Evolutionary conservation across 805 yeast species (phyloP), one percentile per base, ranked within the genome.

Genomic region (Teunomyces gatunensis): DNA sequence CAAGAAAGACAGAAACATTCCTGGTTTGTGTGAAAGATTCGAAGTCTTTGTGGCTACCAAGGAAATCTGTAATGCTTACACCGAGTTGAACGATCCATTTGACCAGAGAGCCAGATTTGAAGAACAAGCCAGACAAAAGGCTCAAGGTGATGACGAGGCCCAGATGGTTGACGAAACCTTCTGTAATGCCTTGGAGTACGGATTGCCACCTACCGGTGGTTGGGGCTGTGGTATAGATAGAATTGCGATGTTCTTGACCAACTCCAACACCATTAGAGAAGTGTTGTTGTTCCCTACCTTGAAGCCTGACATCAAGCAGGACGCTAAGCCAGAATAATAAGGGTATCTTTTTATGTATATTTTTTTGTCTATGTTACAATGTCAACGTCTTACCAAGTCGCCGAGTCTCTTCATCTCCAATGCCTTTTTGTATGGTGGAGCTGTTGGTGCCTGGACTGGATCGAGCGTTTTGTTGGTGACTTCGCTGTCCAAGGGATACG

Each of bases 141-240:
- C 78, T 57, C 97, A 89, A 74, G 99, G 99, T 79, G 99, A 92
- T 67, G 99, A 92, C 65, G 99, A 94, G 77, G 99, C 97, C 53
- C 98, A 92, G 78, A 67, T 90, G 71, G 80, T 94, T 55, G 99
- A 92, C 70, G 99, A 92, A 77, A 86, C 88, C 55, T 92, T 92
- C 91, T 87, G 96, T 79, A 88, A 91, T 62, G 97, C 99, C 57
- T 81, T 92, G 64, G 99, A 92, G 77, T 92, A 89, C 71, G 99
- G 98, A 73, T 81, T 92, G 64, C 99, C 99, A 51, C 99, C 99
- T 63, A 94, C 98, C 60, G 98, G 96, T 71, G 99, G 99, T 59
- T 92, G 98, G 98, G 99, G 99, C 61, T 86, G 96, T 75, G 99
- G 99, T 81, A 91, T 92, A 59, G 99, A 92, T 75, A 87, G 99